These are phyloP conservation scores for Larix sibirica DNA, from an alignment of 83 land plant species.

Conservation along the genomic window DNA sequence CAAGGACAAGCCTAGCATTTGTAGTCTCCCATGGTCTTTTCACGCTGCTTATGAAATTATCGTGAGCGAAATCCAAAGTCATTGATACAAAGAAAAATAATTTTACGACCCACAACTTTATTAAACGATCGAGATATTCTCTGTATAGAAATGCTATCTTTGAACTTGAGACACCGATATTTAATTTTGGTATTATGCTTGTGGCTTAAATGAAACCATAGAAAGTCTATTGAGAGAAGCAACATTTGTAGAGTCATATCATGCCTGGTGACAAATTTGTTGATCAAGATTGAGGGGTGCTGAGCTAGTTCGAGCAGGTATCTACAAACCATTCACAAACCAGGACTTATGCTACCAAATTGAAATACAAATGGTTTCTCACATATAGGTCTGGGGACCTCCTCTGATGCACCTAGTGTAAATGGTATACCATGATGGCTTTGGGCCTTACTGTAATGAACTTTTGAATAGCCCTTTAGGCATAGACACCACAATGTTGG, in stretches of 20 bases:
- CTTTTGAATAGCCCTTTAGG: too few species aligned
- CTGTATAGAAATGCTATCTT: not conserved
- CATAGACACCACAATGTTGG: too few species aligned
- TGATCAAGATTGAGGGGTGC: conserved; percentile 98
- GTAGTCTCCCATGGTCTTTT: too few species aligned
- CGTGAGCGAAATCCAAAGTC: too few species aligned
- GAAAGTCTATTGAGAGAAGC: too few species aligned
- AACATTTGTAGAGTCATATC: not conserved
- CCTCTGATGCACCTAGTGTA: not conserved
- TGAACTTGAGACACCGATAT: conserved; percentile 2
- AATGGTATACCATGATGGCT: too few species aligned
- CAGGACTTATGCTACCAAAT: not conserved
- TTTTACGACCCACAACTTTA: too few species aligned
- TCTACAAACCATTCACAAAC: conserved; percentile 24
- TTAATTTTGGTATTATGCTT: not conserved
- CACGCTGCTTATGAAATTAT: too few species aligned
- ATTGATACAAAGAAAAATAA: too few species aligned
- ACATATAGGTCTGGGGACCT: not conserved
- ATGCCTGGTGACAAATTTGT: conserved; percentile 56
- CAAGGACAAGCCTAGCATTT: too few species aligned
- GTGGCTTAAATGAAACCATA: not conserved
- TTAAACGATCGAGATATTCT: too few species aligned
- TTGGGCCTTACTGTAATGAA: too few species aligned
- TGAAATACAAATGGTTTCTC: not conserved
- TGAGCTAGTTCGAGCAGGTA: conserved; percentile 87